Conservation (phyloP, 192 early-diverging fungal species). For the Coemansia sp. region DNA sequence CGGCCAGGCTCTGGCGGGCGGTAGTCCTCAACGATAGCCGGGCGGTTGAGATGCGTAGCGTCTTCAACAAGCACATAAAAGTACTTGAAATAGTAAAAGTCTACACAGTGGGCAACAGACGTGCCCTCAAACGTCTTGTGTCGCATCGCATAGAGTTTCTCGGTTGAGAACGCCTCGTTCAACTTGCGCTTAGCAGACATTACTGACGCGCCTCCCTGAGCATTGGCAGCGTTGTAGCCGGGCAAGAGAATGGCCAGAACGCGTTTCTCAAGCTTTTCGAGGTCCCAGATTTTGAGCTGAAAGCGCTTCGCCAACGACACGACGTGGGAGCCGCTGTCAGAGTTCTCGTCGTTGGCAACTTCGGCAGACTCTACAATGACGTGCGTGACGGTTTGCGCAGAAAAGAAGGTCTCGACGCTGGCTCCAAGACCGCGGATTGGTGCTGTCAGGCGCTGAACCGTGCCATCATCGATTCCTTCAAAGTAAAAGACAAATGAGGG, state of each 20-base stretch:
- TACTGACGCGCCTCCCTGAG: constrained; percentile 31
- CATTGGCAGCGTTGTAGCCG: constrained; percentile 35
- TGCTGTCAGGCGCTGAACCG: constrained; percentile 36
- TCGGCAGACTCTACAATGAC: constrained; percentile 40
- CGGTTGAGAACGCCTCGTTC: constrained; percentile 51
- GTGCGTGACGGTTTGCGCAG: constrained; percentile 55
- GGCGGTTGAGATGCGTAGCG: constrained; percentile 47
- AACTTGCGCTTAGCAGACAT: constrained; percentile 55
- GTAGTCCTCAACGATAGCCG: constrained; percentile 54
- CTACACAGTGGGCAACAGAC: constrained; percentile 41
- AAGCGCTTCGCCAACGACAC: constrained; percentile 45
- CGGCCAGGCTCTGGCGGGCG: constrained; percentile 44
- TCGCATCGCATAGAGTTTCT: constrained; percentile 49
- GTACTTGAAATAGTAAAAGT: constrained; percentile 58
- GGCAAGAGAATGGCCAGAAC: constrained; percentile 45
- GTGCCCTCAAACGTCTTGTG: constrained; percentile 48
- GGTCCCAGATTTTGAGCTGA: constrained; percentile 51
- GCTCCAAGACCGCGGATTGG: constrained; percentile 40
- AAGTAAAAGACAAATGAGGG: constrained; percentile 59
- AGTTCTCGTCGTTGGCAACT: constrained; percentile 20
- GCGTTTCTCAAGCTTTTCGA: constrained; percentile 50
- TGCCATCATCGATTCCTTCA: constrained; percentile 54
- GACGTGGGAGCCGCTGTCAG: constrained; percentile 28
- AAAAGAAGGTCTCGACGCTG: constrained; percentile 57
- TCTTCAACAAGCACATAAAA: constrained; percentile 56